Evolutionary conservation across 345 rosid species (phyloP).

Genomic region (Euphorbia tirucalli): DNA sequence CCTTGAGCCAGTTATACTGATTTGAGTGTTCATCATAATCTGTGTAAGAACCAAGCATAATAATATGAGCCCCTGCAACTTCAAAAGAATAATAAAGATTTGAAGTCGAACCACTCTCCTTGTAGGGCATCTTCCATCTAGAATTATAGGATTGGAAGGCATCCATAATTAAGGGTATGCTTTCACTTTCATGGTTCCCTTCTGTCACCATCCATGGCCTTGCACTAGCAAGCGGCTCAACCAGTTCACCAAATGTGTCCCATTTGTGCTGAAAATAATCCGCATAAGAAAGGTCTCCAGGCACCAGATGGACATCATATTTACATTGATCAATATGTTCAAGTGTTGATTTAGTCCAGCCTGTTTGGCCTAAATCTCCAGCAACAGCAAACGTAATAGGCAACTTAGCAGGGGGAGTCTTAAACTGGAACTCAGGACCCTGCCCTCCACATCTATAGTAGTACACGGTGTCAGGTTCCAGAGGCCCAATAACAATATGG

Average conservation of each 20-base stretch:
- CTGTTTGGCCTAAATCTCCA: constrained; percentile 95
- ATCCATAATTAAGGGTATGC: constrained; percentile 59
- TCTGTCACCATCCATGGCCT: constrained; percentile 99
- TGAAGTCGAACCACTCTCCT: constrained; percentile 84
- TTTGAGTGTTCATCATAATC: constrained; percentile 64
- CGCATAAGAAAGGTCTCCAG: constrained; percentile 96
- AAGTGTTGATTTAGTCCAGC: constrained; percentile 91
- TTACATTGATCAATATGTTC: constrained; percentile 75
- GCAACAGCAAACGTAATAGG: constrained; percentile 89
- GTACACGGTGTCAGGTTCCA: constrained; percentile 58
- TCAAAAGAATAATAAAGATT: constrained; percentile 95
- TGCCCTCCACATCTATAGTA: constrained; percentile 77
- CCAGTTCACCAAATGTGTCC: constrained; percentile 90
- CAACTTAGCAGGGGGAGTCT: constrained; percentile 72
- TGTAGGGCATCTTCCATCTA: constrained; percentile 93
- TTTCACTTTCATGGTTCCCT: constrained; percentile 91
- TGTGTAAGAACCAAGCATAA: constrained; percentile 87
- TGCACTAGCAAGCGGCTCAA: constrained; percentile 89
- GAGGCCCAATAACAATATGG: constrained; percentile 78
- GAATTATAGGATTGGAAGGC: constrained; percentile 74
- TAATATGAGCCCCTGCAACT: constrained; percentile 73
- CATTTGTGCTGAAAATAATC: constrained; percentile 79
- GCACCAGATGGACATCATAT: constrained; percentile 77
- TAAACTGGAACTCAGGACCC: constrained; percentile 84
- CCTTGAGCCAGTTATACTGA: constrained; percentile 87